Conservation (phyloP, 768 basidiomycete genomes). For the Boletus rubropictus region DNA sequence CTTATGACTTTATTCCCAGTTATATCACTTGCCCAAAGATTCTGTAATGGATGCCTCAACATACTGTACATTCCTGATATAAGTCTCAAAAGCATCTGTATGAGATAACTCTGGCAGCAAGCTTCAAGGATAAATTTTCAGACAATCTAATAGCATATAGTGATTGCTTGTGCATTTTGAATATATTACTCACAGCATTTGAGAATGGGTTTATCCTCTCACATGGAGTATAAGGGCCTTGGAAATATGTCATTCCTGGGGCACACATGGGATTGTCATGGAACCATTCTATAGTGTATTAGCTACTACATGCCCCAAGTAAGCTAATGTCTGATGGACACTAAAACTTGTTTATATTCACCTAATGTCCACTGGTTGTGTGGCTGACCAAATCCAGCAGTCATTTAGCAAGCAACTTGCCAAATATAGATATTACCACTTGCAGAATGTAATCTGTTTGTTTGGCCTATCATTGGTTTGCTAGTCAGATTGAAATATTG, state of each 20-base stretch:
- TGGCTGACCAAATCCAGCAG: no score
- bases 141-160: background rate
- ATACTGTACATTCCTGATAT: slow-evolving; percentile 5
- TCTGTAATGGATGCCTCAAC: background rate
- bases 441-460: no score
- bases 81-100: slow-evolving; percentile 14
- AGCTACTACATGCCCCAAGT: no score
- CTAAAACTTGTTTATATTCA: no score
- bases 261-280: slow-evolving; percentile 18
- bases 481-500: no score
- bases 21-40: slow-evolving; percentile 36
- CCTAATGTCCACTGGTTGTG: no score
- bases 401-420: no score
- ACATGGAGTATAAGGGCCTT: slow-evolving; percentile 27
- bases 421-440: no score
- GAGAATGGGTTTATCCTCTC: slow-evolving; percentile 49
- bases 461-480: no score
- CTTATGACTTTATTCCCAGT: slow-evolving; percentile 26
- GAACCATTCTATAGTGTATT: no score
- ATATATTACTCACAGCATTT: slow-evolving; percentile 42
- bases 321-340: no score
- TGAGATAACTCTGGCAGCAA: slow-evolving; percentile 11
- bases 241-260: slow-evolving; percentile 42
- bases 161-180: background rate
- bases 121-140: background rate